These are phyloP conservation scores for Leccinum ochraceum DNA, from an alignment of 768 basidiomycete species.

Conservation along the genomic window DNA sequence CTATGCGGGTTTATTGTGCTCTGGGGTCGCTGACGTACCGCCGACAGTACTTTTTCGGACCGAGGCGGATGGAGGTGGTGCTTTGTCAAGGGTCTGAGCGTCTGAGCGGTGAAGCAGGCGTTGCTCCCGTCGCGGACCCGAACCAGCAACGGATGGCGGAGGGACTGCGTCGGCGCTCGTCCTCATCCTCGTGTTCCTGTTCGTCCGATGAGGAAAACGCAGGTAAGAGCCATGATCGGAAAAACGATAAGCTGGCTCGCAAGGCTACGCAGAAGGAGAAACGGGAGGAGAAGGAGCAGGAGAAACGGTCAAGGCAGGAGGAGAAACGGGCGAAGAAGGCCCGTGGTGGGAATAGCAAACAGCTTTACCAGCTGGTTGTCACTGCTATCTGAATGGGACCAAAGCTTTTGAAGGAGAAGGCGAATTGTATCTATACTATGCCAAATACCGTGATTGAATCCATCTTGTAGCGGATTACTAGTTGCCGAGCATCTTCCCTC, in stretches of 20 bases:
- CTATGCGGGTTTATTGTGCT: not conserved
- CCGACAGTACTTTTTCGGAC: constrained; percentile 48
- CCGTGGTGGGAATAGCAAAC: constrained; percentile 10
- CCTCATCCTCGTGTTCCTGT: not conserved
- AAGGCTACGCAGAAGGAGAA: not conserved
- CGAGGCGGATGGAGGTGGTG: constrained; percentile 43
- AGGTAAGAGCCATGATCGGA: not conserved
- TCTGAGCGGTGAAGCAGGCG: constrained; percentile 27
- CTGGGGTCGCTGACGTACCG: not conserved
- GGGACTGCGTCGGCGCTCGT: constrained; percentile 12
- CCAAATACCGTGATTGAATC: too few relatives aligned
- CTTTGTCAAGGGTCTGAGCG: constrained; percentile 35
- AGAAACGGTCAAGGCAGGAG: constrained; percentile 1
- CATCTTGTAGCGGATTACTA: too few relatives aligned
- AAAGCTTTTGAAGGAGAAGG: not conserved
- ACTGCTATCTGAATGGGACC: not conserved
- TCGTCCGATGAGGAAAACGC: not conserved
- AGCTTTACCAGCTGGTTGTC: constrained; percentile 27
- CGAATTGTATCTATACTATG: too few relatives aligned
- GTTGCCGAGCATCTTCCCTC: too few relatives aligned
- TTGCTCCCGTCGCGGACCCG: constrained; percentile 22
- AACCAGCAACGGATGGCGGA: constrained; percentile 22
- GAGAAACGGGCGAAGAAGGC: constrained; percentile 21
- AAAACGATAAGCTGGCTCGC: not conserved
- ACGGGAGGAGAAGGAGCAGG: not conserved